Conservation (phyloP, 805 yeast species). For the Candida adriatica region DNA sequence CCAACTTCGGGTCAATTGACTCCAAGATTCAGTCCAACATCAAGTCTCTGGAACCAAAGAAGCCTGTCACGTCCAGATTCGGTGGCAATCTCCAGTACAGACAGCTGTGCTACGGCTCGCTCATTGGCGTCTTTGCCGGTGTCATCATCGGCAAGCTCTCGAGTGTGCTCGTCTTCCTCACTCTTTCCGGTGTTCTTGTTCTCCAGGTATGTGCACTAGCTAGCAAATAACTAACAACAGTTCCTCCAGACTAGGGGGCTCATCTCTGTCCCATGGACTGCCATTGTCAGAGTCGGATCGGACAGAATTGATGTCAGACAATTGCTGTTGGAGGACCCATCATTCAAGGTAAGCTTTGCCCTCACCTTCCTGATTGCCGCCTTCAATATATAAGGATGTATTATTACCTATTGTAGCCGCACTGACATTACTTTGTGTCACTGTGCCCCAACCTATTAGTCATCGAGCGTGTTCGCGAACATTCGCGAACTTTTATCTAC, state of each 20-base stretch:
- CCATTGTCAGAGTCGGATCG: constrained; percentile 30
- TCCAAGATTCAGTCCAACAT: constrained; percentile 6
- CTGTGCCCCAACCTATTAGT: no score
- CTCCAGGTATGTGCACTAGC: constrained; percentile 14
- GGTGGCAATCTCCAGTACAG: constrained; percentile 46
- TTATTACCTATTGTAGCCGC: no score
- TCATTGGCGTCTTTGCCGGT: constrained; percentile 52
- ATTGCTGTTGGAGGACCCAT: constrained; percentile 50
- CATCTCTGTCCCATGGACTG: constrained; percentile 36
- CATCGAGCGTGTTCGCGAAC: constrained; percentile 13
- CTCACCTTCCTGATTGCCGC: constrained; percentile 55
- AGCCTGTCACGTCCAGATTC: constrained; percentile 22
- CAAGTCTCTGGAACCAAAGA: constrained; percentile 7
- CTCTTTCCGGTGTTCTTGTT: constrained; percentile 37
- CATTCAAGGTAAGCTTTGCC: constrained; percentile 53
- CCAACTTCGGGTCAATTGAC: constrained; percentile 18
- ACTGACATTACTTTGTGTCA: no score
- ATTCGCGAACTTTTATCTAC: constrained; percentile 2
- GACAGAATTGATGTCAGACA: constrained; percentile 39
- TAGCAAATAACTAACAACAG: constrained; percentile 22
- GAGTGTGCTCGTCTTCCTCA: constrained; percentile 41
- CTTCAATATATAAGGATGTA: constrained; percentile 31
- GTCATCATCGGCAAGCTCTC: constrained; percentile 53
- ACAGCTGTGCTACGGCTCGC: constrained; percentile 54
- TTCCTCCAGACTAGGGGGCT: constrained; percentile 53